These are phyloP conservation scores for Rosa persica DNA, from an alignment of 306 rosid species.

Conservation along the genomic window DNA sequence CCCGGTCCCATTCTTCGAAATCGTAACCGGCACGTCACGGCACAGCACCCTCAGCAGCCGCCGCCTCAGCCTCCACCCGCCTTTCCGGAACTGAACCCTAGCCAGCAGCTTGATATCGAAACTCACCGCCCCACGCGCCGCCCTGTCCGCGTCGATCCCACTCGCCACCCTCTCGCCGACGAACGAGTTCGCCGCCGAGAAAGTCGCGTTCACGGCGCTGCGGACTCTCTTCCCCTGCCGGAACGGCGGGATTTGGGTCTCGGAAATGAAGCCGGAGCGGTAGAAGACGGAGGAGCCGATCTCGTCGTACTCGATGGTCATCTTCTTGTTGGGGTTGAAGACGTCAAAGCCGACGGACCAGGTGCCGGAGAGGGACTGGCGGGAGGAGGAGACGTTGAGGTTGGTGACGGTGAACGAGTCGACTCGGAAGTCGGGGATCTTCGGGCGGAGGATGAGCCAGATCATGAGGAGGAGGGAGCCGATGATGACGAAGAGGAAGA, in stretches of 20 bases:
- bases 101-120: constrained; percentile 56
- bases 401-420: constrained; percentile 47
- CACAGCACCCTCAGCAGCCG: constrained; percentile 59
- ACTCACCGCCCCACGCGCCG: constrained; percentile 29
- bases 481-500: constrained; percentile 48
- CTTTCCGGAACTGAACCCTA: constrained; percentile 51
- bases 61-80: constrained; percentile 71
- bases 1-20: constrained; percentile 45
- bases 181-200: constrained; percentile 39
- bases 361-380: constrained; percentile 51
- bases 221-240: constrained; percentile 40
- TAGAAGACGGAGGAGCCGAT: constrained; percentile 39
- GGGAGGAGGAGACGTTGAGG: constrained; percentile 46
- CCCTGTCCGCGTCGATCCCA: constrained; percentile 37
- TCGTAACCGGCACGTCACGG: constrained; percentile 32
- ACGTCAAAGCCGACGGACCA: constrained; percentile 53
- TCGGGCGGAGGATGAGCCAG: constrained; percentile 90
- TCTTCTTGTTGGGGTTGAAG: constrained; percentile 68
- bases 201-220: constrained; percentile 39
- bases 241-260: constrained; percentile 50
- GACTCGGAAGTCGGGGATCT: constrained; percentile 53
- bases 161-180: constrained; percentile 9
- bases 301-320: constrained; percentile 50
- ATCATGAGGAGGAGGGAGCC: constrained; percentile 50
- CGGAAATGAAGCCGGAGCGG: constrained; percentile 25